phyloP scores from a whole-genome alignment of 306 rosid genomes.

The Begonia masoniana region DNA sequence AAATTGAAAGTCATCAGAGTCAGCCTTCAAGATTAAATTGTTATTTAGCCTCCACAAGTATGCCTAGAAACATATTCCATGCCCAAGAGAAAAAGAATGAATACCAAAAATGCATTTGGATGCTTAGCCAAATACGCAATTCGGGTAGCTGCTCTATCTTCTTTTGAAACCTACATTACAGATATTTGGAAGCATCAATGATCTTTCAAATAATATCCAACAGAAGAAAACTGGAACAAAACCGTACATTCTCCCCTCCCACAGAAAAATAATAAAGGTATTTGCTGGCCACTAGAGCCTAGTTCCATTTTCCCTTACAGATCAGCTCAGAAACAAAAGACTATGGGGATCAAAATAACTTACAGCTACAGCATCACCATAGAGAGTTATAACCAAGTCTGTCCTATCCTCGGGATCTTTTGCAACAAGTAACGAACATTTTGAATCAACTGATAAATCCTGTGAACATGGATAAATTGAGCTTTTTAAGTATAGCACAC shows the following conservation, averaged over 20 bases:
- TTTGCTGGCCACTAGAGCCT: too few species aligned
- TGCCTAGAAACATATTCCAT: not conserved
- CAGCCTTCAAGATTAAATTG: slow-evolving; percentile 57
- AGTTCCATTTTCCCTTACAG: not conserved
- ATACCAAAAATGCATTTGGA: slow-evolving; percentile 93
- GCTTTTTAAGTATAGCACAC: not conserved
- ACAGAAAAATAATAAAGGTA: too few species aligned
- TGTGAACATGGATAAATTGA: slow-evolving; percentile 14
- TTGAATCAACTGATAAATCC: slow-evolving; percentile 62
- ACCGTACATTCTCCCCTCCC: too few species aligned
- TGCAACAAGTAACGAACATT: slow-evolving; percentile 85
- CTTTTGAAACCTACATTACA: slow-evolving; percentile 50
- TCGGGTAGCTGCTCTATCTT: slow-evolving; percentile 48
- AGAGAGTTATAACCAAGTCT: slow-evolving; percentile 72
- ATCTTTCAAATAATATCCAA: not conserved
- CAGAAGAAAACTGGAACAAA: too few species aligned
- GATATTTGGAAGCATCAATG: slow-evolving; percentile 10
- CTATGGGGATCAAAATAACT: slow-evolving; percentile 22
- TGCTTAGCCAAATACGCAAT: slow-evolving; percentile 76
- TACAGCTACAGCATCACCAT: slow-evolving; percentile 77
- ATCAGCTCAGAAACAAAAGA: slow-evolving; percentile 9
- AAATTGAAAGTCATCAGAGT: slow-evolving; percentile 93
- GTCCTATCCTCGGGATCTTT: slow-evolving; percentile 89
- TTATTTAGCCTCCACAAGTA: slow-evolving; percentile 5
- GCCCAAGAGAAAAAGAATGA: not conserved